phyloP scores from a whole-genome alignment of 441 rosid species.

The Croton laevigatus region DNA sequence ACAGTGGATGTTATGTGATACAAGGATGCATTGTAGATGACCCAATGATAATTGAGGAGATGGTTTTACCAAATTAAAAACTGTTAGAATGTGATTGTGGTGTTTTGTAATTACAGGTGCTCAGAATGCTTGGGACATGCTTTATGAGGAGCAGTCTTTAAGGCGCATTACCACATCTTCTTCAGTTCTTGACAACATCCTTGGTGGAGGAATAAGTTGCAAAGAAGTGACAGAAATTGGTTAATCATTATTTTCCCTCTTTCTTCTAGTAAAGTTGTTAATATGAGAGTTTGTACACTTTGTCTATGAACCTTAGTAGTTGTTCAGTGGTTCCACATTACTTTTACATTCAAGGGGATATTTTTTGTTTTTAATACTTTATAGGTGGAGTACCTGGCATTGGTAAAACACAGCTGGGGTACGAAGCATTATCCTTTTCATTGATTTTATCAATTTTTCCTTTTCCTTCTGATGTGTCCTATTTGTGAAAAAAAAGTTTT shows the following conservation, averaged over 20 bases:
- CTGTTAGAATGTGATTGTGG: background rate
- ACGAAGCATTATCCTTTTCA: slow-evolving; percentile 28
- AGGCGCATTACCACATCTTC: slow-evolving; percentile 77
- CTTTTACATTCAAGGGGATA: background rate
- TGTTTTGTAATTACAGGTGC: slow-evolving; percentile 43
- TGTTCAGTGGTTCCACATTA: background rate
- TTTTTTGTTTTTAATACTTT: slow-evolving; percentile 3
- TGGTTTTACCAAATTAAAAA: no score
- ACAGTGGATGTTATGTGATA: no score
- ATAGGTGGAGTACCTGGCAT: slow-evolving; percentile 93
- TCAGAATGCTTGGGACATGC: slow-evolving; percentile 92
- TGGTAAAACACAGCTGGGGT: slow-evolving; percentile 98
- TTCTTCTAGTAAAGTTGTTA: slow-evolving; percentile 7
- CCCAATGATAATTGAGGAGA: no score
- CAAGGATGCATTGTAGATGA: no score
- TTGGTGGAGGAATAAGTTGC: slow-evolving; percentile 88
- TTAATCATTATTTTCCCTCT: slow-evolving; percentile 23
- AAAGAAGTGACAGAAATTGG: slow-evolving; percentile 94
- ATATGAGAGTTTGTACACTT: background rate
- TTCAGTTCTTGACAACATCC: slow-evolving; percentile 70
- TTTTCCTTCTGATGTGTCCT: slow-evolving; percentile 5
- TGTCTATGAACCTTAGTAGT: background rate
- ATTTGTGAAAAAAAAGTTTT: background rate
- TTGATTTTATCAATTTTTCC: background rate
- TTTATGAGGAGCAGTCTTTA: slow-evolving; percentile 65